phyloP scores from a whole-genome alignment of 2,329 filamentous ascomycete species.

The Chaetomium olivaceum region DNA sequence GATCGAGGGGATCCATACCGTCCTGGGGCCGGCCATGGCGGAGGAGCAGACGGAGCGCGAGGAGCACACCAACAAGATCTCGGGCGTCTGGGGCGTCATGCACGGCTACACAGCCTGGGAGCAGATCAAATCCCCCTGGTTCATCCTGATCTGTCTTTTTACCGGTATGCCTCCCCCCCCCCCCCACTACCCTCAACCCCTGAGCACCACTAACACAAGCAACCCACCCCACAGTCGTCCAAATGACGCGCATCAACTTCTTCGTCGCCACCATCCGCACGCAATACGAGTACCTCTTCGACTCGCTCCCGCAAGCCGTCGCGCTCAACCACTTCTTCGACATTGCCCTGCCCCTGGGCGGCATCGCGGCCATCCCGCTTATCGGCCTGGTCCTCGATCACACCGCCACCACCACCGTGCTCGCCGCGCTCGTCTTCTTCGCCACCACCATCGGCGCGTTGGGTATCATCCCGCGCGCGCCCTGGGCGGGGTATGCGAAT shows the following conservation, averaged over 20 bases:
- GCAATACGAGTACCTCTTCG: slow-evolving; percentile 78
- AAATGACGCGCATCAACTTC: slow-evolving; percentile 85
- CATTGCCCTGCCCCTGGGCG: slow-evolving; percentile 73
- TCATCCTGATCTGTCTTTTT: slow-evolving; percentile 78
- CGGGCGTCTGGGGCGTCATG: slow-evolving; percentile 84
- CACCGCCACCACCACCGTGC: slow-evolving; percentile 69
- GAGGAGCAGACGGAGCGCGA: slow-evolving; percentile 66
- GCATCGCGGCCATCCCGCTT: slow-evolving; percentile 81
- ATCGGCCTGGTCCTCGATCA: slow-evolving; percentile 79
- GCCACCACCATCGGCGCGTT: slow-evolving; percentile 76
- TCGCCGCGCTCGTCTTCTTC: slow-evolving; percentile 66
- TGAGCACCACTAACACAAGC: background rate
- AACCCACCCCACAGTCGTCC: slow-evolving; percentile 50
- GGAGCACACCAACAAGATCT: slow-evolving; percentile 67
- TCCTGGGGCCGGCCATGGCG: slow-evolving; percentile 66
- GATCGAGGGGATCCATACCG: slow-evolving; percentile 69
- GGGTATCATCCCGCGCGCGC: slow-evolving; percentile 65
- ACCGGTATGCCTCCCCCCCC: slow-evolving; percentile 58
- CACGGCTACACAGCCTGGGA: slow-evolving; percentile 69
- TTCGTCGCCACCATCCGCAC: slow-evolving; percentile 84
- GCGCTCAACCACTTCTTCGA: slow-evolving; percentile 84
- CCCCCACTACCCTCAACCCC: too few species aligned
- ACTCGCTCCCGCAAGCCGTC: slow-evolving; percentile 60
- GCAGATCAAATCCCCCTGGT: slow-evolving; percentile 82
- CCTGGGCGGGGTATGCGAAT: slow-evolving; percentile 74